phyloP scores from a whole-genome alignment of 306 rosid species.

The Gastrolobium villosum region DNA sequence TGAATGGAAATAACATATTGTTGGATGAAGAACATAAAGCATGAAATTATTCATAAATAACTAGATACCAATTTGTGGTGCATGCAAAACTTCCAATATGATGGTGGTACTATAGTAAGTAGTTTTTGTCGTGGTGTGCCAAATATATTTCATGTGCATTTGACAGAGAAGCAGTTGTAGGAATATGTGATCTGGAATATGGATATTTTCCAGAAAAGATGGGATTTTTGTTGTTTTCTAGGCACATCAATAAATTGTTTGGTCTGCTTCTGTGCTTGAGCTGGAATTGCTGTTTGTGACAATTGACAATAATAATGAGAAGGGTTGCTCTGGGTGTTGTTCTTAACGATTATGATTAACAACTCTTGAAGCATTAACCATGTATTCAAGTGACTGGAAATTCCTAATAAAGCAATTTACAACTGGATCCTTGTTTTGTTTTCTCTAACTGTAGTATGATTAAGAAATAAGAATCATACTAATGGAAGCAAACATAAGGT shows the following conservation, averaged over 20 bases:
- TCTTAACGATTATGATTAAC: conserved; percentile 12
- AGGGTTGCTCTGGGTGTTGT: not conserved
- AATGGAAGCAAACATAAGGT: conserved; percentile 5
- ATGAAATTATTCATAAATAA: not conserved
- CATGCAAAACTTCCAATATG: not conserved
- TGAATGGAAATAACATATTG: not conserved
- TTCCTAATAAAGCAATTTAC: conserved; percentile 10
- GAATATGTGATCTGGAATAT: conserved; percentile 21
- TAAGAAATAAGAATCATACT: conserved; percentile 22
- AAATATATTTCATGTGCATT: conserved; percentile 1
- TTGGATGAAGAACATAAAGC: conserved; percentile 8
- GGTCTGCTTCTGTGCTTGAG: conserved; percentile 5
- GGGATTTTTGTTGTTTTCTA: not conserved
- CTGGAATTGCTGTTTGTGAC: not conserved
- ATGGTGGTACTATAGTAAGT: not conserved
- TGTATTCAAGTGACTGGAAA: conserved; percentile 23
- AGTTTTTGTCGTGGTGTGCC: not conserved
- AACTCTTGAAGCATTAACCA: not conserved
- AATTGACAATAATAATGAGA: conserved; percentile 11
- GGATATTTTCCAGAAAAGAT: conserved; percentile 31
- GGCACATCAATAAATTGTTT: not conserved
- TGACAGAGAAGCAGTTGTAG: not conserved
- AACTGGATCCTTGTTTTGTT: conserved; percentile 6
- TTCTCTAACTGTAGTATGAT: conserved; percentile 15
- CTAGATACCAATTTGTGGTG: not conserved